phyloP scores from a whole-genome alignment of 2,329 filamentous ascomycete genomes.

The Plectosphaerella cucumerina region DNA sequence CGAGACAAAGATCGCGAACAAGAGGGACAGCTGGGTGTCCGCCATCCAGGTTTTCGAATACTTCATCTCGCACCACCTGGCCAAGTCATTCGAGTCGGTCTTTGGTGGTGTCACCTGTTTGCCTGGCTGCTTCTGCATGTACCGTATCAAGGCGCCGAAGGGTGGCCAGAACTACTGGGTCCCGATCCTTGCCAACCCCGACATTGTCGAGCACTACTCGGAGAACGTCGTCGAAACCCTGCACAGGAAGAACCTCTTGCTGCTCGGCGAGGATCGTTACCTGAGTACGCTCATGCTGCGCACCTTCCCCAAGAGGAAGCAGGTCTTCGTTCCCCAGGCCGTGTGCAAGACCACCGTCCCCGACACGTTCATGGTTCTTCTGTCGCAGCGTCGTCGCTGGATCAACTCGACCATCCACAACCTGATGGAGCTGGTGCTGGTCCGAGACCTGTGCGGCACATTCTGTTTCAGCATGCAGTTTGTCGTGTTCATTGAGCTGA shows the following conservation, averaged over 20 bases:
- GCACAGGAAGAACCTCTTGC: slow-evolving; percentile 92
- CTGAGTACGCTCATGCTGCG: slow-evolving; percentile 96
- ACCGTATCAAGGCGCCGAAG: slow-evolving; percentile 98
- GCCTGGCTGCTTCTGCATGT: slow-evolving; percentile 99
- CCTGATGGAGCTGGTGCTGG: slow-evolving; percentile 92
- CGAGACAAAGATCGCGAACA: slow-evolving; percentile 99
- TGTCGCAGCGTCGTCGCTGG: slow-evolving; percentile 95
- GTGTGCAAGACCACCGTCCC: slow-evolving; percentile 98
- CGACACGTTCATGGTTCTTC: slow-evolving; percentile 83
- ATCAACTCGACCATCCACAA: slow-evolving; percentile 99
- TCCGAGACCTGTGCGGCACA: slow-evolving; percentile 92
- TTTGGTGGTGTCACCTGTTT: slow-evolving; percentile 99
- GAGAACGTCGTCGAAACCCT: slow-evolving; percentile 98
- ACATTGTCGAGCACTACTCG: slow-evolving; percentile 98
- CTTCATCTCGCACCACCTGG: slow-evolving; percentile 96
- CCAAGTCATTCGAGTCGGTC: slow-evolving; percentile 96
- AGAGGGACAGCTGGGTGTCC: slow-evolving; percentile 88
- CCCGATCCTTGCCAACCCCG: slow-evolving; percentile 94
- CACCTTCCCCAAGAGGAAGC: slow-evolving; percentile 98
- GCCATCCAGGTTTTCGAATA: slow-evolving; percentile 99
- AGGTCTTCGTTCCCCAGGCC: slow-evolving; percentile 96
- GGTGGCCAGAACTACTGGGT: slow-evolving; percentile 99
- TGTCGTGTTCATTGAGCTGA: slow-evolving; percentile 89
- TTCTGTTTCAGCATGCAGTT: slow-evolving; percentile 99
- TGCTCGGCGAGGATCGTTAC: slow-evolving; percentile 92